Base-by-base conservation (phyloP, 805 yeast genomes). In the Candida nitratophila region DNA sequence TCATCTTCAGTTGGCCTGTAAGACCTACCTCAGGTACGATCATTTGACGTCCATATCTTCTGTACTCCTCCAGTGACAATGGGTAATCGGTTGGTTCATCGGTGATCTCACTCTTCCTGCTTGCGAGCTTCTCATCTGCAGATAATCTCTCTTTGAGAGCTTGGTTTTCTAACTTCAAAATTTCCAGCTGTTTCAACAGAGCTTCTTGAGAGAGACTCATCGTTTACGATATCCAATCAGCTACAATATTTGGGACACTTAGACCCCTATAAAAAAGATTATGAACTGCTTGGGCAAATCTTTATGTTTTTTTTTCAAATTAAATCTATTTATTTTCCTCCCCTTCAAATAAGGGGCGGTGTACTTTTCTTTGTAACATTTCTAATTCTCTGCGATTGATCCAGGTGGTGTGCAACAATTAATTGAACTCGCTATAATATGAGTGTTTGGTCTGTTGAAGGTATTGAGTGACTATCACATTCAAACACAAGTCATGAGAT, bases 11-110 rank as follows among this genome's bases (percentile, higher is more conserved):
- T 59, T 93, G 99, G 2, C 79, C 73, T 1, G 62, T 46, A 3
- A 65, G 42, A 1, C 89, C 87, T 41, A 89, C 69, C 46, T 78
- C 84, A 3, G 95, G 93, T 2, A 93, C 96, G 22, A 90, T 79
- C 91, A 93, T 84, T 57, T 93, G 99, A 43, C 99, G 74, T 3
- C 99, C 98, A 62, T 93, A 93, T 32, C 97, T 66, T 27, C 62
- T 65, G 60, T 81, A 89, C 60, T 93, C 99, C 33, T 82, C 86
- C 17, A 74, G 59, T 1, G 78, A 50, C 41, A 70, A 44, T 6
- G 50, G 50, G 20, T 27, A 41, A 3, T 41, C 37, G 17, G 27
- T 7, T 24, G 10, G 6, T 24, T 31, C 21, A 16, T 44, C 27
- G 47, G 41, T 8, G 17, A 22, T 17, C 29, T 45, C 37, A 45